A percentile compares a stretch with the other conserved stretches of the same genome.
Conservation (phyloP, 306 rosid species). For the Cucurbita pepo region DNA sequence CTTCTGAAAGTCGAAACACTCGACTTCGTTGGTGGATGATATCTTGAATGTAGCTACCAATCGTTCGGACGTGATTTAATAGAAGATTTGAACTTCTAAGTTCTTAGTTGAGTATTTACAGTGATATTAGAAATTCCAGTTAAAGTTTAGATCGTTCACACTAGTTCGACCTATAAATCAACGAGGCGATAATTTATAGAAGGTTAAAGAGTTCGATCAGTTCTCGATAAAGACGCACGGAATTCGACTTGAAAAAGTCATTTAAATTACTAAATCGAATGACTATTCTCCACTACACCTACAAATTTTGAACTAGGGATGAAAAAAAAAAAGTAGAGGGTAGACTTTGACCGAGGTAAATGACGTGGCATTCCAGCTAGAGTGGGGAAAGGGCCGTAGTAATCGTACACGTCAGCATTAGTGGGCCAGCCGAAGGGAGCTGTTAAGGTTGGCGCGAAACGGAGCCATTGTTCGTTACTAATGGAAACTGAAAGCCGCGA, state of each 20-base stretch:
- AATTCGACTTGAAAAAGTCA: no score
- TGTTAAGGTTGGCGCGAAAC: conserved; percentile 19
- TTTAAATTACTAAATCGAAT: no score
- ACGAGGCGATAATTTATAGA: no score
- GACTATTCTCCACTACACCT: neutral
- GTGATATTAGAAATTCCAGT: no score
- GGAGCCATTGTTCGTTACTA: conserved; percentile 7
- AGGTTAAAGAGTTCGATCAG: no score
- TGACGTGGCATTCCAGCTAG: neutral
- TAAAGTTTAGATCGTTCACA: no score
- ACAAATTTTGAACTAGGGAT: neutral
- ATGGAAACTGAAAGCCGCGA: conserved; percentile 20
- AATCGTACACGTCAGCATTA: neutral
- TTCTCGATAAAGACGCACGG: no score
- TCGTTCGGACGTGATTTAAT: neutral
- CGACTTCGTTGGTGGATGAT: neutral
- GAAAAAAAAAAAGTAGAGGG: neutral
- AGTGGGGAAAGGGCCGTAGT: neutral
- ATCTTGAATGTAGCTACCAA: neutral
- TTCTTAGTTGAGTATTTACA: no score
- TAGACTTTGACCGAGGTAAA: neutral
- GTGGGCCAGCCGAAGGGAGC: neutral
- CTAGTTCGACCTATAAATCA: no score
- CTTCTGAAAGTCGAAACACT: neutral
- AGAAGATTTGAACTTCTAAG: no score